Evolutionary conservation across 495 filamentous ascomycete species (phyloP), one percentile per base, ranked within the genome.

Genomic region (Penicillium tannophilum): DNA sequence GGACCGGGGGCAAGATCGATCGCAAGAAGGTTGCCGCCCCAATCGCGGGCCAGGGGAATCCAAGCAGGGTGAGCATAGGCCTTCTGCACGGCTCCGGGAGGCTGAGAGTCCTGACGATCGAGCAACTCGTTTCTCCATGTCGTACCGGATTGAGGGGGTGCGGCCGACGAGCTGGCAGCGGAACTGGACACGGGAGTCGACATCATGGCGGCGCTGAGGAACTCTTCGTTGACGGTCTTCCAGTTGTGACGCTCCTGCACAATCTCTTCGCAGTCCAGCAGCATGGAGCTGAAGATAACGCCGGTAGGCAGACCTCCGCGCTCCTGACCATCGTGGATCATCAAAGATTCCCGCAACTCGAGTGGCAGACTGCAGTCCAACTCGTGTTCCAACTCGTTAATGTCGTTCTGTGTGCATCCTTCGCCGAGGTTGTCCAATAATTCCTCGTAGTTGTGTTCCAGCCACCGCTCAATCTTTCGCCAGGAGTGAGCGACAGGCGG

Each of bases 231-330:
- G 58, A 99, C 94, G 56, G 83, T 86, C 63, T 89, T 87, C 94
- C 94, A 99, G 68, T 97, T 96, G 61, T 88, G 88, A 90, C 94
- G 98, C 73, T 99, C 94, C 73, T 97, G 90, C 7, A 98, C 87
- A 52, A 99, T 97, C 72, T 99, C 94, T 70, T 99, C 94, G 70
- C 94, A 99, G 67, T 99, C 94, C 46, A 99, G 83, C 45, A 98
- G 79, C 94, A 99, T 99, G 66, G 82, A 86, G 39, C 92, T 84
- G 69, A 99, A 98, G 42, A 99, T 85, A 55, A 97, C 86, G 58
- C 94, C 94, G 0, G 94, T 97, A 2, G 94, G 94, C 56, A 83
- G 81, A 54, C 94, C 94, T 43, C 90, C 90, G 47, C 95, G 88
- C 73, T 99, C 94, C 75, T 99, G 94, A 3, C 94, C 94, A 68